These are phyloP conservation scores for Pleoardoris graminearum DNA, from an alignment of 2,329 filamentous ascomycete species.

Conservation along the genomic window DNA sequence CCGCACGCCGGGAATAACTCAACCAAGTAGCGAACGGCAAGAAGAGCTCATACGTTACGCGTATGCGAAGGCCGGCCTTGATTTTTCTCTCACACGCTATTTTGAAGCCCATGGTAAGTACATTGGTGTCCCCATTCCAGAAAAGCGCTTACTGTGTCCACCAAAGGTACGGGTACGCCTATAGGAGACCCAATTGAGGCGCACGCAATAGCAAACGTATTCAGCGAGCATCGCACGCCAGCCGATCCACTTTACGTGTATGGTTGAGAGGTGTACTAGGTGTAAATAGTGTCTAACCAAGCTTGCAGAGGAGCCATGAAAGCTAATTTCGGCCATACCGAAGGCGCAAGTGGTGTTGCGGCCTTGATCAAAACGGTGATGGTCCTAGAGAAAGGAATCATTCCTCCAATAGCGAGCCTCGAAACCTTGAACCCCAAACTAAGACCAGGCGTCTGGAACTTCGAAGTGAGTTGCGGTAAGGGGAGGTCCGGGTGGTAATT, in stretches of 20 bases:
- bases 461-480: neutral
- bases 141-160: slow-evolving; percentile 28
- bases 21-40: slow-evolving; percentile 51
- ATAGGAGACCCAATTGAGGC: slow-evolving; percentile 41
- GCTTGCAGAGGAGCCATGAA: slow-evolving; percentile 14
- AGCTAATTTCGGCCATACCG: slow-evolving; percentile 25
- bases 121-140: neutral
- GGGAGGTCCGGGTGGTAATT: neutral
- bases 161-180: slow-evolving; percentile 58
- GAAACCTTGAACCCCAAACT: slow-evolving; percentile 34
- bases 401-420: slow-evolving; percentile 38
- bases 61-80: slow-evolving; percentile 44
- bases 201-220: slow-evolving; percentile 16
- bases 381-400: slow-evolving; percentile 37
- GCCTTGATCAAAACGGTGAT: slow-evolving; percentile 27
- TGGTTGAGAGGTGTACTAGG: neutral
- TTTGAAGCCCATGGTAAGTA: slow-evolving; percentile 23
- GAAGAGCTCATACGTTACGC: slow-evolving; percentile 29
- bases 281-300: neutral
- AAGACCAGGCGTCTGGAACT: slow-evolving; percentile 5
- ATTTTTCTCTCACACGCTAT: slow-evolving; percentile 28
- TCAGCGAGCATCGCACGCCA: slow-evolving; percentile 3
- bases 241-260: neutral
- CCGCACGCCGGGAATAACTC: slow-evolving; percentile 18
- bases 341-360: slow-evolving; percentile 22